phyloP scores from a whole-genome alignment of 164 flowering plant genomes.

The Kingdonia uniflora region DNA sequence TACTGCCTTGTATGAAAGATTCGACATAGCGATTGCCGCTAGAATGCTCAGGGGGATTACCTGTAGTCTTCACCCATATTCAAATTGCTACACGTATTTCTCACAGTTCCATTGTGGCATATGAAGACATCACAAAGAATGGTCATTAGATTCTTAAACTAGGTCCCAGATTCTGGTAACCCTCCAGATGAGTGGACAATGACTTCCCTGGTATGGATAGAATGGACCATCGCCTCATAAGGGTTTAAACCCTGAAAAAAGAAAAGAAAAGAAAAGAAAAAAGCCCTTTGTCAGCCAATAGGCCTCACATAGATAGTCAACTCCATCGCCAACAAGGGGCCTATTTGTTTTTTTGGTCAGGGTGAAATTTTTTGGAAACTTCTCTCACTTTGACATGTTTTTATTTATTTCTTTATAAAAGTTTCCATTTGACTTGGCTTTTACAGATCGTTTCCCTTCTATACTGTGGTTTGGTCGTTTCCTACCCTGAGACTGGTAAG shows the following conservation, averaged over 20 bases:
- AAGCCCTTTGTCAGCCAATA: slow-evolving; percentile 56
- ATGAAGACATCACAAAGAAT: slow-evolving; percentile 80
- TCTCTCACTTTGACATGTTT: too few species aligned
- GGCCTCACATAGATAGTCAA: slow-evolving; percentile 45
- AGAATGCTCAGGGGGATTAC: slow-evolving; percentile 91
- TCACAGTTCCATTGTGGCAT: slow-evolving; percentile 85
- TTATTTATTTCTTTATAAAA: too few species aligned
- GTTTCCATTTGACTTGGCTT: too few species aligned
- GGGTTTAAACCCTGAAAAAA: slow-evolving; percentile 76
- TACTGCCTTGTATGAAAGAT: slow-evolving; percentile 96
- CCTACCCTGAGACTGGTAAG: too few species aligned
- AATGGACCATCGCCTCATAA: slow-evolving; percentile 67
- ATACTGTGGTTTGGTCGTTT: too few species aligned
- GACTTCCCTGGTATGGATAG: slow-evolving; percentile 77
- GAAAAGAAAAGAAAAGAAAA: too few species aligned
- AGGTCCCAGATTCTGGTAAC: slow-evolving; percentile 79
- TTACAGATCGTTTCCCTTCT: too few species aligned
- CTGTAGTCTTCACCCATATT: slow-evolving; percentile 53
- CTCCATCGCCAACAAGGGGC: slow-evolving; percentile 19
- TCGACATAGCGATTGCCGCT: slow-evolving; percentile 94
- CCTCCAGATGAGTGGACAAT: slow-evolving; percentile 86
- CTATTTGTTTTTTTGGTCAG: too few species aligned
- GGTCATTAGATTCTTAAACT: slow-evolving; percentile 88
- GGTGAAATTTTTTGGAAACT: too few species aligned
- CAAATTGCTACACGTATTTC: slow-evolving; percentile 68